Conservation (phyloP, 2,329 filamentous ascomycete species). For the Aspergillus sp. region DNA sequence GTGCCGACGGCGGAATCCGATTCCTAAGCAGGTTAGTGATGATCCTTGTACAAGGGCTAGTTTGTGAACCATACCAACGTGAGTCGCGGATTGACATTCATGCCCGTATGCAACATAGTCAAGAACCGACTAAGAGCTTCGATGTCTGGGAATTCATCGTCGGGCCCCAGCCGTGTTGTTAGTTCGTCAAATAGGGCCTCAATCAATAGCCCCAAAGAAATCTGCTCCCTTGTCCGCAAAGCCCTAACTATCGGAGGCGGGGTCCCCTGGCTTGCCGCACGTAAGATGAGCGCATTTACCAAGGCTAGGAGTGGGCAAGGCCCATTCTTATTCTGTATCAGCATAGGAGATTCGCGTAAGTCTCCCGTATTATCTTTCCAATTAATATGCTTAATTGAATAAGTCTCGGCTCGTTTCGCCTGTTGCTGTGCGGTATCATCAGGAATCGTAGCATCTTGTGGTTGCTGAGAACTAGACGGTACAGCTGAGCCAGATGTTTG, state of each 20-base stretch:
- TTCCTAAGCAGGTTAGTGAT: conserved; percentile 42
- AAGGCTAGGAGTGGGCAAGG: conserved; percentile 90
- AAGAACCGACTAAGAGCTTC: conserved; percentile 85
- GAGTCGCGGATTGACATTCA: conserved; percentile 96
- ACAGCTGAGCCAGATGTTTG: conserved; percentile 1
- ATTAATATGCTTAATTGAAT: conserved; percentile 86
- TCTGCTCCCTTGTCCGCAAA: conserved; percentile 76
- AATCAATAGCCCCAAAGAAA: conserved; percentile 80
- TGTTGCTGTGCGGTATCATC: conserved; percentile 36
- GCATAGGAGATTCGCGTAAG: conserved; percentile 75
- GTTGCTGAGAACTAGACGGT: conserved; percentile 6
- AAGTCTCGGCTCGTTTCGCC: conserved; percentile 68
- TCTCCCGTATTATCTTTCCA: conserved; percentile 73
- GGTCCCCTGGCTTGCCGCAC: conserved; percentile 68
- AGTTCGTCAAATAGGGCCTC: conserved; percentile 93
- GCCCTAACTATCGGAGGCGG: conserved; percentile 75
- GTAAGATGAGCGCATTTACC: conserved; percentile 86
- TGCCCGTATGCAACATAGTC: conserved; percentile 85
- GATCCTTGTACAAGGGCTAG: conserved; percentile 15
- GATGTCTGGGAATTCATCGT: conserved; percentile 76
- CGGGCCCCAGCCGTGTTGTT: conserved; percentile 71
- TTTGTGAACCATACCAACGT: conserved; percentile 51
- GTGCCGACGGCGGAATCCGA: conserved; percentile 57
- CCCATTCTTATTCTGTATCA: conserved; percentile 91
- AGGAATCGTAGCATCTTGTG: conserved; percentile 18